These are phyloP conservation scores for Hymenoscyphus linearis DNA, from an alignment of 2,329 filamentous ascomycete genomes.

Conservation along the genomic window DNA sequence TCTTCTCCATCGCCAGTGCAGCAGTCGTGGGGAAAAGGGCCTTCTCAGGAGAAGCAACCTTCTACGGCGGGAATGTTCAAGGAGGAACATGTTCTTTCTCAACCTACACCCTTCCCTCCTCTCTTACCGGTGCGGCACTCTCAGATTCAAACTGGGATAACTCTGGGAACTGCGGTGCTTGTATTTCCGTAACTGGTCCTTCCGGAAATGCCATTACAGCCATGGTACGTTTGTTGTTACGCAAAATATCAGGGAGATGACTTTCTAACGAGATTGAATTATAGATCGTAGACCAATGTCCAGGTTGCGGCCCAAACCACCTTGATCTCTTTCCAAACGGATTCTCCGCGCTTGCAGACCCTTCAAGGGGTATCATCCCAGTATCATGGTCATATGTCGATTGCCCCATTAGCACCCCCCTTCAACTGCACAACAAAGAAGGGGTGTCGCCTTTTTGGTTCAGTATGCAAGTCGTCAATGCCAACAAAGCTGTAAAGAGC, in stretches of 20 bases:
- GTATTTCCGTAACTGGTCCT: conserved; percentile 53
- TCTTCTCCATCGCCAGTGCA: conserved; percentile 27
- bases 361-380: conserved; percentile 42
- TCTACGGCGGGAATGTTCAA: conserved; percentile 49
- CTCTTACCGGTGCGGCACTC: conserved; percentile 56
- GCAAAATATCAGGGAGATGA: background rate
- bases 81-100: conserved; percentile 61
- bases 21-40: conserved; percentile 19
- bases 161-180: conserved; percentile 54
- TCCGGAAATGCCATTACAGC: conserved; percentile 53
- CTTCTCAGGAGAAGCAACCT: conserved; percentile 42
- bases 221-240: conserved; percentile 48
- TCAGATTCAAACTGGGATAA: conserved; percentile 52
- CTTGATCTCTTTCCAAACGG: conserved; percentile 50
- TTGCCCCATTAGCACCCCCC: conserved; percentile 45
- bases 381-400: conserved; percentile 45
- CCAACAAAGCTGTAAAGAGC: conserved; percentile 49
- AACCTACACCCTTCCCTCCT: conserved; percentile 54
- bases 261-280: conserved; percentile 1
- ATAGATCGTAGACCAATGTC: conserved; percentile 53
- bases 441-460: conserved; percentile 50
- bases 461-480: conserved; percentile 60
- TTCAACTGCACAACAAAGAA: conserved; percentile 48
- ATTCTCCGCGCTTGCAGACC: conserved; percentile 42
- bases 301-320: conserved; percentile 47